A percentile compares a stretch with the other conserved stretches of the same genome.
These are phyloP conservation scores for Trametes gibbosa DNA, from an alignment of 768 basidiomycete genomes.

Conservation along the genomic window DNA sequence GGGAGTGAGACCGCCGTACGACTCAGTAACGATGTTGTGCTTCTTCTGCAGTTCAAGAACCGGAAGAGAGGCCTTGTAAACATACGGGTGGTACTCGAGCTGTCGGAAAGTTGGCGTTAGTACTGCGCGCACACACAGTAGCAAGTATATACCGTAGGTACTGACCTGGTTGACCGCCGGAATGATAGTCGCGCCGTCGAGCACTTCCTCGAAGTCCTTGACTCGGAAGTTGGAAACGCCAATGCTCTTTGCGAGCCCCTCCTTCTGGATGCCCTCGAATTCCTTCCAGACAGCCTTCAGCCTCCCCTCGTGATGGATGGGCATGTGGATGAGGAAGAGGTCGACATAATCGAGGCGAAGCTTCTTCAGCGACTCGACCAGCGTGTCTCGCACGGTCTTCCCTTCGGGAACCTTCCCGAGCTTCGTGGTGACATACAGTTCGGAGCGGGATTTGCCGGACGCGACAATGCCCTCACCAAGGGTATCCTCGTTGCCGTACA, in stretches of 20 bases:
- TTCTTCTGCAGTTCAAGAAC: conserved; percentile 23
- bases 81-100: conserved; percentile 42
- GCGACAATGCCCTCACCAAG: conserved; percentile 34
- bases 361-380: conserved; percentile 40
- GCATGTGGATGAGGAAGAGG: conserved; percentile 45
- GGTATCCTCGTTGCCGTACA: conserved; percentile 38
- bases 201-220: conserved; percentile 41
- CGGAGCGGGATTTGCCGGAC: conserved; percentile 35
- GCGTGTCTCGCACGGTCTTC: conserved; percentile 35
- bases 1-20: conserved; percentile 29
- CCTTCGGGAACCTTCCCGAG: conserved; percentile 30
- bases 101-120: background rate
- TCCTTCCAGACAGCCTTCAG: conserved; percentile 42
- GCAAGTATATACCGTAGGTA: background rate
- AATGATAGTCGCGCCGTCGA: conserved; percentile 40
- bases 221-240: conserved; percentile 58
- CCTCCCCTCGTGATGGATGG: conserved; percentile 18
- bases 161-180: conserved; percentile 56
- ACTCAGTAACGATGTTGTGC: conserved; percentile 26
- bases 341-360: conserved; percentile 41
- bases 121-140: conserved; percentile 22
- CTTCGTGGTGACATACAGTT: conserved; percentile 47
- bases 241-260: conserved; percentile 40
- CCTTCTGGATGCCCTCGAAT: conserved; percentile 40
- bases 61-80: conserved; percentile 32